Conservation (phyloP, 129 eudicot genomes). For the Tagetes patula region DNA sequence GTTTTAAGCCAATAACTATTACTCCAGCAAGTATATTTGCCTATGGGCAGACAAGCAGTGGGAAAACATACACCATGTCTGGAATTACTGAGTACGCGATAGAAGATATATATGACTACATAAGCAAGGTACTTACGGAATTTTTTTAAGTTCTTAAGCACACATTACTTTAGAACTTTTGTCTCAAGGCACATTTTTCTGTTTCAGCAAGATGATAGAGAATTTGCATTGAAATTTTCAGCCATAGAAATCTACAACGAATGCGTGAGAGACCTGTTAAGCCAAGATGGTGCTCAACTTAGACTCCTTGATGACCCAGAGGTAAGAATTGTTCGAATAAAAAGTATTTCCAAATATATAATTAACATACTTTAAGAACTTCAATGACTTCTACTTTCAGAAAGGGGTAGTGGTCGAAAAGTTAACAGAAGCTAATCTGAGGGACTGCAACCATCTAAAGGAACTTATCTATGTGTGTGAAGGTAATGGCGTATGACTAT, state of each 20-base stretch:
- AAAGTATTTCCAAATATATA: not conserved
- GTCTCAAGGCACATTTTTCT: not conserved
- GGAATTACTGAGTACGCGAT: constrained; percentile 71
- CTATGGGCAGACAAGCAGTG: constrained; percentile 98
- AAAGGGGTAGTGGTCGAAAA: constrained; percentile 85
- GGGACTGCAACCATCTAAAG: constrained; percentile 60
- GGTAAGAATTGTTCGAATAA: constrained; percentile 37
- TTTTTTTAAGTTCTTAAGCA: not conserved
- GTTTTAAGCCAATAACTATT: constrained; percentile 21
- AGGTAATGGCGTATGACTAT: constrained; percentile 43
- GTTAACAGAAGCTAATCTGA: constrained; percentile 62
- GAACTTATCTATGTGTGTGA: constrained; percentile 68
- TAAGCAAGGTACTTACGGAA: constrained; percentile 43
- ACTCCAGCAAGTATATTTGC: constrained; percentile 85
- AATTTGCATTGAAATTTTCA: constrained; percentile 70
- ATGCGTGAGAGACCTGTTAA: constrained; percentile 76
- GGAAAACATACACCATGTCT: constrained; percentile 94
- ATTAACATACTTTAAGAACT: not conserved
- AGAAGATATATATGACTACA: constrained; percentile 65
- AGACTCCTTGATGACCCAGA: constrained; percentile 96
- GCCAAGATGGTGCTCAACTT: constrained; percentile 53
- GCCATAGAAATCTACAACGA: constrained; percentile 95
- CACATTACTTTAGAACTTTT: not conserved
- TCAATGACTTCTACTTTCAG: constrained; percentile 36
- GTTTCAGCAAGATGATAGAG: constrained; percentile 58